Base-by-base conservation (phyloP, 2,329 filamentous ascomycete genomes). In the Pseudogymnoascus sp. region DNA sequence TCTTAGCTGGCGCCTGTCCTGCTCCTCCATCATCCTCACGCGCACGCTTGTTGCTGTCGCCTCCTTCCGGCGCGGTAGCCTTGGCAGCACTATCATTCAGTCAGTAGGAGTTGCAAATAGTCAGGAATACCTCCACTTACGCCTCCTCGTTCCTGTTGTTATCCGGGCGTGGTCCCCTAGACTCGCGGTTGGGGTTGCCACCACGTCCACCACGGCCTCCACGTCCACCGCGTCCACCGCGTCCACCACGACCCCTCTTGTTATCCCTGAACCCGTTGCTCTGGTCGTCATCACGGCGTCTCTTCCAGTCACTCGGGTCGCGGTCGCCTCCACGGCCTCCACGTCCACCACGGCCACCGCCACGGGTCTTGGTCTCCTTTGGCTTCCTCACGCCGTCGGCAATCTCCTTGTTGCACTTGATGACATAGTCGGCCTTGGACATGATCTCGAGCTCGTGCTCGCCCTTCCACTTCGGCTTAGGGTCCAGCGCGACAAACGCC, bases 401-500 rank as follows among this genome's bases (percentile, higher is more conserved):
- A 68, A 92, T 92, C 35, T 88, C 82, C 59, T 84, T 76, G 61
- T 79, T 80, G 78, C 92, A 92, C 73, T 86, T 83, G n/a, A 86
- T 80, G 65, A 88, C 86, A 74, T 99, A 99, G 15, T 84, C 88
- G 68, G 83, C 82, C 85, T 99, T 99, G 74, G 84, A 85, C 84
- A 90, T 92, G 76, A 94, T 86, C 71, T 85, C 76, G 58, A 97
- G 79, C 33, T 90, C 85, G 65, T 89, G 79, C 34, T 66, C 62
- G 58, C 81, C 91, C 73, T 95, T 85, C 84, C 85, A 99, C 72
- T 86, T 83, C 62, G 94, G 94, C 73, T 88, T 85, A 18, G 89
- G 86, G 59, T 95, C 88, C 38, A 90, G 76, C 12, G 78, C 83
- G 63, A 96, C 76, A 75, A 99, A 99, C 61, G 84, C 84, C 72